Base-by-base conservation (phyloP, 768 basidiomycete genomes). In the Lentinula sp. region DNA sequence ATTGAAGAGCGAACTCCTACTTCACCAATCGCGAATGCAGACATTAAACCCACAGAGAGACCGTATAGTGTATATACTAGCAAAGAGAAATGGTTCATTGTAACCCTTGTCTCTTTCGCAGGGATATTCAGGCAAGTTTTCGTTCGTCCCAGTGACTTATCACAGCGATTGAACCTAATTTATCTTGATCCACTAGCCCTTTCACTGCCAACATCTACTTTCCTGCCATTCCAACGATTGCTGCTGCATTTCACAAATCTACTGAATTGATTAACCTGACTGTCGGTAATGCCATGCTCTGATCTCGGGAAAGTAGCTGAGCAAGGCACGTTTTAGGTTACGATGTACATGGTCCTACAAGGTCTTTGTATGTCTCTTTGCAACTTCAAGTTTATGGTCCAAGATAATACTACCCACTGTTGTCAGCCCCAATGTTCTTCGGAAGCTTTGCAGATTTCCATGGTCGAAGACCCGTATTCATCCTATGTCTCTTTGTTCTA, bases 171-270 rank as follows among this genome's bases (percentile, higher is more conserved):
- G 59, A 34, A 4, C 28, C 28, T 28, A 28, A 28, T 28, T 28
- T 28, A 28, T 7, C 11, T 32, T 23, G 15, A 31, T 28, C 5
- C 43, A 45, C 11, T 51, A 88, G 86, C 66, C 88, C 88, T 0
- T 73, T 91, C 10, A 88, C 89, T 1, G 80, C 88, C 3, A 91
- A 85, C 60, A 87, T 92, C 60, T 93, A 91, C 68, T 83, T 91
- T 51, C 90, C 91, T 5, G 89, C 86, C 11, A 87, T 95, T 43
- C 92, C 91, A 1, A 77, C 81, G 0, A 73, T 94, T 23, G 78
- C 86, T 0, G 63, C 62, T 18, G 86, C 75, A 3, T 91, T 95
- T 67, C 69, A 85, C 65, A 83, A 84, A 60, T 83, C 86, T 0
- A 79, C 79, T 8, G 88, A 91, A 65, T 75, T 85, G 9, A 91